Percentiles rank a stretch among this genome's conserved stretches.
Conservation (phyloP, 2,329 filamentous ascomycete species). For the Stachybotrys chartarum region DNA sequence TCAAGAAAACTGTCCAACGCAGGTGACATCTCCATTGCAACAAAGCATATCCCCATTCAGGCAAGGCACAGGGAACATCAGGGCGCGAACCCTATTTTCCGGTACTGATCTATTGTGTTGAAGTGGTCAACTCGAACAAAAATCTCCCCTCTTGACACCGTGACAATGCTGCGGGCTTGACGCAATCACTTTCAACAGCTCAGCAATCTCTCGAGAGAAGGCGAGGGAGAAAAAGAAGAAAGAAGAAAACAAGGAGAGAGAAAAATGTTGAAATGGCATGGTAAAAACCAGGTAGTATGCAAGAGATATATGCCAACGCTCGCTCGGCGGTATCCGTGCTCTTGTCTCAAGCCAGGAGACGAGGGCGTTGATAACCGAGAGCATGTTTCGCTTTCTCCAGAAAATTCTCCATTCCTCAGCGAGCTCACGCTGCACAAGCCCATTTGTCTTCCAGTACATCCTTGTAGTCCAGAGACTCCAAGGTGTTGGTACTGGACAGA, state of each 20-base stretch:
- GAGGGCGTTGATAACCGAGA: not conserved
- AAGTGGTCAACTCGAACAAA: constrained; percentile 15
- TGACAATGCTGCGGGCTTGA: not conserved
- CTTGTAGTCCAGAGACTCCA: no score
- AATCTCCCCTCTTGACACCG: constrained; percentile 15
- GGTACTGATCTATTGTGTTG: constrained; percentile 28
- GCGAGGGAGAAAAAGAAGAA: constrained; percentile 11
- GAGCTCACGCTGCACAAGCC: no score
- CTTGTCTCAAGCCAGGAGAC: not conserved
- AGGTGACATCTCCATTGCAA: constrained; percentile 20
- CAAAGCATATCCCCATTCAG: constrained; percentile 19
- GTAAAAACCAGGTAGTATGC: not conserved
- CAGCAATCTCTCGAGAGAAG: constrained; percentile 14
- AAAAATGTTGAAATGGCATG: not conserved
- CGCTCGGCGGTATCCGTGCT: not conserved
- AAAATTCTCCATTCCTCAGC: not conserved
- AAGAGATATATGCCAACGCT: not conserved
- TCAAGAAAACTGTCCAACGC: constrained; percentile 7
- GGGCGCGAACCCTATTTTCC: constrained; percentile 29
- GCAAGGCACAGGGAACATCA: constrained; percentile 16
- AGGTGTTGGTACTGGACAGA: no score
- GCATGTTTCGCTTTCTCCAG: not conserved
- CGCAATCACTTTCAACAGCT: not conserved
- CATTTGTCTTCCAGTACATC: no score
- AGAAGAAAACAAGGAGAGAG: constrained; percentile 8